phyloP scores from a whole-genome alignment of 257 asterid genomes.

The Solanum etuberosum region DNA sequence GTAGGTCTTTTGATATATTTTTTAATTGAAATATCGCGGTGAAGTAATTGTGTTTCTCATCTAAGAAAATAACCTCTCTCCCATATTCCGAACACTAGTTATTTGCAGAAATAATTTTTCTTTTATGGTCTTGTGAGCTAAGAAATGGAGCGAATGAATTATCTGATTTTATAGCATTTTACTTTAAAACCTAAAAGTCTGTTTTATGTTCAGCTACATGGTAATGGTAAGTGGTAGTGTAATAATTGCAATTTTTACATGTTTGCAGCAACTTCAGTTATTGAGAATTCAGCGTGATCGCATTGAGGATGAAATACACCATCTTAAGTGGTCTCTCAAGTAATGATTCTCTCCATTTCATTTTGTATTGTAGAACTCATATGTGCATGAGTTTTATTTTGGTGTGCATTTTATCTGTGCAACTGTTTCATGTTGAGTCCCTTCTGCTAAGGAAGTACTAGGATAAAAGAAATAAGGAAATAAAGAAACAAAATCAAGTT shows the following conservation, averaged over 20 bases:
- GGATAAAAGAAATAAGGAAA: background rate
- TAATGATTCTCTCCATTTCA: slow-evolving; percentile 7
- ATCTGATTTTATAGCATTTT: background rate
- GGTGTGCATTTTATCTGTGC: background rate
- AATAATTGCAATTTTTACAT: background rate
- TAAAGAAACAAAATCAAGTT: background rate
- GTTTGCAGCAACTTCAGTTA: slow-evolving; percentile 60
- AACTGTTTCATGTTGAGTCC: background rate
- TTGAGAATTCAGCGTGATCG: slow-evolving; percentile 71
- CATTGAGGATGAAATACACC: slow-evolving; percentile 80
- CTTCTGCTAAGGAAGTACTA: background rate
- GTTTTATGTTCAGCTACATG: background rate
- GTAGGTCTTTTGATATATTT: background rate
- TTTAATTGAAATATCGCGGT: background rate
- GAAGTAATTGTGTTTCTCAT: background rate
- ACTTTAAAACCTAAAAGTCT: background rate
- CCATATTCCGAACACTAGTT: background rate
- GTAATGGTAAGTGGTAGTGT: background rate
- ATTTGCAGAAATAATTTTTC: background rate
- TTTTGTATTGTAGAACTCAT: background rate
- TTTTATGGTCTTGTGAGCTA: background rate
- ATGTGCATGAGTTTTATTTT: background rate
- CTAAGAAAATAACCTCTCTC: background rate
- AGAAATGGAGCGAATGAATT: background rate
- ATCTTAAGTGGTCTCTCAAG: slow-evolving; percentile 80